Base-by-base conservation (phyloP, 352 stramenopile genomes). In the Pythium diclinum region DNA sequence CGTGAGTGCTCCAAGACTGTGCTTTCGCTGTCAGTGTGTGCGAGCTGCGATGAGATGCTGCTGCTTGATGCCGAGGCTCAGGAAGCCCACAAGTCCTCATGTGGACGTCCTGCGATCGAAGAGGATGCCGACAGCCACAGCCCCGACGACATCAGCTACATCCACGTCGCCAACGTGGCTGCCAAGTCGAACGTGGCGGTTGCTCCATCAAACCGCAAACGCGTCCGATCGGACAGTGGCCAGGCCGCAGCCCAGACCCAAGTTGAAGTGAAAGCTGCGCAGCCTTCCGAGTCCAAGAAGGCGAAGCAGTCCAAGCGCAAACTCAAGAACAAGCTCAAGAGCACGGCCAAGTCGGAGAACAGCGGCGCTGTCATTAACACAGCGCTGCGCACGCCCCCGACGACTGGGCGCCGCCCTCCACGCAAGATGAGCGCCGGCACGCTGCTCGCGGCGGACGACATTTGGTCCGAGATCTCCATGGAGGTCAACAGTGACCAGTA, bases 401-500 rank as follows among this genome's bases (percentile, higher is more conserved):
- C 47, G 3, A 40, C 28, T 3, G 23, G 56, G 3, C 30, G 57
- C 17, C 69, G 71, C 67, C 63, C 11, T 10, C 49, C 71, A 46
- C 77, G 81, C 55, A 88, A 85, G 68, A 83, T 88, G 77, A 90
- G 81, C 56, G 77, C 79, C 56, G 81, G 85, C 52, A 85, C 81
- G 60, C 62, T 91, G 25, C 63, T 91, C 33, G 72, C 72, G 16
- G 81, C 79, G 10, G 81, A 91, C 55, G 70, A 77, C 44, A 85
- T 91, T 59, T 91, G 81, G 81, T 86, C 71, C 23, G 66, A 88
- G 58, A 84, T 88, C 55, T 87, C 77, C 10, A 79, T 66, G 4
- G 80, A 90, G 51, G 63, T 79, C 53, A 68, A 73, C 8, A 68
- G 65, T 40, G 65, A 72, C 36, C 65, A 66, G 53, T 70, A 61